A percentile compares a stretch with the other conserved stretches of the same genome.
Evolutionary conservation across 1,284 basidiomycete species (phyloP).

Genomic region (Bjerkandera adusta): DNA sequence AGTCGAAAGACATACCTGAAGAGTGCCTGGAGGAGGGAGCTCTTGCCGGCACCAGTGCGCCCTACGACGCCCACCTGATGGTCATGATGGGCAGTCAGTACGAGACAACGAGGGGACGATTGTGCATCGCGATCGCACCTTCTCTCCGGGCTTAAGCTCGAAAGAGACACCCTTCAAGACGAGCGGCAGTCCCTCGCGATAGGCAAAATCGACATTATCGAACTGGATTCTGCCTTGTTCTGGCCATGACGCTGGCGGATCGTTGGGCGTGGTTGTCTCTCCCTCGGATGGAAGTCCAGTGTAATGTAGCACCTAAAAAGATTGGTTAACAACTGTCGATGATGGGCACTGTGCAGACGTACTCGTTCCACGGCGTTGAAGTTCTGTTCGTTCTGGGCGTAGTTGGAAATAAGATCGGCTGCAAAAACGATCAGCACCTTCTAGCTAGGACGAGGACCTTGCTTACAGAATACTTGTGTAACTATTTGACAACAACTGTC

Average conservation of each 20-base stretch:
- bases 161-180: constrained; percentile 72
- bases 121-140: constrained; percentile 38
- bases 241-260: constrained; percentile 70
- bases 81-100: not conserved
- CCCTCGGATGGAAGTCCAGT: constrained; percentile 52
- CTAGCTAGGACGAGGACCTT: not conserved
- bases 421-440: not conserved
- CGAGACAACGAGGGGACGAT: too few species aligned
- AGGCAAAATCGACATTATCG: constrained; percentile 60
- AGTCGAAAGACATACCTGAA: constrained; percentile 47
- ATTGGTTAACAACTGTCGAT: not conserved
- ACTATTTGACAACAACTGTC: constrained; percentile 34
- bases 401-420: constrained; percentile 58
- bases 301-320: constrained; percentile 47
- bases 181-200: constrained; percentile 69
- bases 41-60: constrained; percentile 76
- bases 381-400: constrained; percentile 63
- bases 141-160: constrained; percentile 64
- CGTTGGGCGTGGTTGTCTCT: constrained; percentile 38
- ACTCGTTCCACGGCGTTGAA: constrained; percentile 71
- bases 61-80: constrained; percentile 77
- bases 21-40: constrained; percentile 70
- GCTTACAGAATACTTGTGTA: constrained; percentile 53
- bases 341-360: not conserved
- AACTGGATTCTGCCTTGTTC: constrained; percentile 60